These are phyloP conservation scores for Tolypocladium capitatum DNA, from an alignment of 2,329 filamentous ascomycete species.

Conservation along the genomic window DNA sequence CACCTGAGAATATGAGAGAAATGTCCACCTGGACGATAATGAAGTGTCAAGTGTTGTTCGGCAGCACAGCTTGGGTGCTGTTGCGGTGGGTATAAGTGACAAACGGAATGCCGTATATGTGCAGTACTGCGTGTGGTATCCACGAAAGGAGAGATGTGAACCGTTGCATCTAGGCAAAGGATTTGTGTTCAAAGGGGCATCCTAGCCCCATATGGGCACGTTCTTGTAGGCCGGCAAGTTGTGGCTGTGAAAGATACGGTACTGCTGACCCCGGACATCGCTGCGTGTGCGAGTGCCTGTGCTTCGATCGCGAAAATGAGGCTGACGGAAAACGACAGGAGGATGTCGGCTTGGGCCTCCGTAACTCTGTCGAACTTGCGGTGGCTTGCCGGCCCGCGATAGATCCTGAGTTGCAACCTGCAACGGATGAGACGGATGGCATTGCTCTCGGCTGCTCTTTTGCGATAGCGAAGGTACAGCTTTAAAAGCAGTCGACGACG, in stretches of 20 bases:
- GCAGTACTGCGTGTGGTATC: not conserved
- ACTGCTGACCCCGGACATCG: slow-evolving; percentile 19
- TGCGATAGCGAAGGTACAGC: not conserved
- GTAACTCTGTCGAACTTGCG: not conserved
- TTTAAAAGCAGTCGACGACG: not conserved
- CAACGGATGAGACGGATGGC: not conserved
- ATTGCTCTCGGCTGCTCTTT: not conserved
- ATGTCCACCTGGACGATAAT: not conserved
- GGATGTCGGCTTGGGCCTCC: slow-evolving; percentile 11
- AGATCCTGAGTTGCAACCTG: not conserved
- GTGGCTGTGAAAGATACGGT: slow-evolving; percentile 43
- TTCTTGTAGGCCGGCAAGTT: slow-evolving; percentile 43
- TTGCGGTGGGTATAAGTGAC: not conserved
- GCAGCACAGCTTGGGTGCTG: not conserved
- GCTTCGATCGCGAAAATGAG: slow-evolving; percentile 23
- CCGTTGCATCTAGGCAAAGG: not conserved
- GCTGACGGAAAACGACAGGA: slow-evolving; percentile 18
- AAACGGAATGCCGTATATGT: not conserved
- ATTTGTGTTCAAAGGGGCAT: not conserved
- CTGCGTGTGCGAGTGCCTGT: slow-evolving; percentile 14
- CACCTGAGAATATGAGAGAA: not conserved
- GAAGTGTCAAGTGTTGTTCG: not conserved
- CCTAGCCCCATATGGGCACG: slow-evolving; percentile 40
- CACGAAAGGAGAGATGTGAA: not conserved
- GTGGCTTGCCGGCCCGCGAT: not conserved